Evolutionary conservation across 257 asterid species (phyloP).

Genomic region (Scutellaria minor): DNA sequence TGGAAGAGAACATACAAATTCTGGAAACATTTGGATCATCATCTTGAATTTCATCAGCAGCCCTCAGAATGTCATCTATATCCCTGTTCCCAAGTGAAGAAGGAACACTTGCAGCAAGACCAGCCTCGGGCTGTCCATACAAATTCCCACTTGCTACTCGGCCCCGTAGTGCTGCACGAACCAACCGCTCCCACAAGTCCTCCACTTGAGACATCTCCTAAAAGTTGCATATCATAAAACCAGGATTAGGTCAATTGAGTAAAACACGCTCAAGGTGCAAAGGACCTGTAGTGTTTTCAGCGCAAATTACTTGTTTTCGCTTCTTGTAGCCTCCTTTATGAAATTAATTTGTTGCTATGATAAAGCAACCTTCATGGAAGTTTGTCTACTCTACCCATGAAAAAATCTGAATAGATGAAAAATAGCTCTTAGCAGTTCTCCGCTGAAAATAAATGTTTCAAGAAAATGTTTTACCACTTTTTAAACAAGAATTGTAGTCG

Average conservation of each 20-base stretch:
- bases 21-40: slow-evolving; percentile 86
- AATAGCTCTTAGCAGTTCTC: background rate
- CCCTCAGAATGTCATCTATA: slow-evolving; percentile 90
- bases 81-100: slow-evolving; percentile 90
- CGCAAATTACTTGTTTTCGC: background rate
- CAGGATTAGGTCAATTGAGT: background rate
- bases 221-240: background rate
- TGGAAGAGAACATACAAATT: slow-evolving; percentile 57
- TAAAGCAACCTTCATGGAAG: background rate
- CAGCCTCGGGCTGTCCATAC: slow-evolving; percentile 61
- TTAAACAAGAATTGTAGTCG: background rate
- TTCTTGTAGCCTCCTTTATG: background rate
- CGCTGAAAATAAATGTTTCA: background rate
- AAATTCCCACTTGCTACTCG: slow-evolving; percentile 57
- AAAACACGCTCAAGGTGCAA: background rate
- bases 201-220: slow-evolving; percentile 94
- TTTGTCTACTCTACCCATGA: background rate
- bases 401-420: background rate
- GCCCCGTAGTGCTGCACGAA: slow-evolving; percentile 89
- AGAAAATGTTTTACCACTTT: background rate
- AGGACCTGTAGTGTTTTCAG: background rate
- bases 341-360: background rate
- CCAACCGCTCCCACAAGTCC: slow-evolving; percentile 93
- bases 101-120: slow-evolving; percentile 91
- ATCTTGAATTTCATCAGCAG: slow-evolving; percentile 95